Conservation (phyloP, 768 basidiomycete species). For the Boletus barrowsii region DNA sequence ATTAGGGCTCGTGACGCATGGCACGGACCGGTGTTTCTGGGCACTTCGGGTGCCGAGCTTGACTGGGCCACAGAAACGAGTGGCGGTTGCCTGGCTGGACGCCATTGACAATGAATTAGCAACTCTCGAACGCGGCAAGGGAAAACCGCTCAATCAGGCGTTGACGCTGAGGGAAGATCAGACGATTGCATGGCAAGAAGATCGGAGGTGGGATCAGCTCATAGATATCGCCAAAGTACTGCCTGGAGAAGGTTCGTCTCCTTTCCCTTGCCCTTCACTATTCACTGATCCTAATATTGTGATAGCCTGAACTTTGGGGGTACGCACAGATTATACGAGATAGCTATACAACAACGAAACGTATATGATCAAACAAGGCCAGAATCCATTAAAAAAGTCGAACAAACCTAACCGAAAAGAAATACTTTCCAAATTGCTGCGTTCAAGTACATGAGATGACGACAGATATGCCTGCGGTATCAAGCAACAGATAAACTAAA, state of each 20-base stretch:
- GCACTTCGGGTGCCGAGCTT: slow-evolving; percentile 53
- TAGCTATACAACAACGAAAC: neutral
- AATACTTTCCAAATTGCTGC: neutral
- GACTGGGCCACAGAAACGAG: slow-evolving; percentile 39
- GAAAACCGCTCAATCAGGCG: slow-evolving; percentile 36
- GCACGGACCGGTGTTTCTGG: slow-evolving; percentile 62
- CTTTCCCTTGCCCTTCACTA: neutral
- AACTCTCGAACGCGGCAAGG: slow-evolving; percentile 36
- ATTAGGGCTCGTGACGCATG: slow-evolving; percentile 70
- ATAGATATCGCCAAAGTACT: slow-evolving; percentile 39
- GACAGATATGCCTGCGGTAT: neutral
- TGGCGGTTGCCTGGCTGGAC: slow-evolving; percentile 57
- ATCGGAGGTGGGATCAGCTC: slow-evolving; percentile 51
- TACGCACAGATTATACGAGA: slow-evolving; percentile 1
- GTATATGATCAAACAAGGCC: neutral
- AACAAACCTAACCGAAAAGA: neutral
- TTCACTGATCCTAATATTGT: neutral
- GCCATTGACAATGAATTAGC: slow-evolving; percentile 44
- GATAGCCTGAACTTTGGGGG: neutral
- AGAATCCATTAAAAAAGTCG: neutral
- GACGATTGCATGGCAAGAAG: slow-evolving; percentile 52
- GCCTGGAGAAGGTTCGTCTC: slow-evolving; percentile 18
- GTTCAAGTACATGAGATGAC: neutral
- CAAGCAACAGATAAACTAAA: neutral
- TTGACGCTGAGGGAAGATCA: slow-evolving; percentile 52